These are phyloP conservation scores for Melastoma candidum DNA, from an alignment of 441 rosid genomes.

Conservation along the genomic window DNA sequence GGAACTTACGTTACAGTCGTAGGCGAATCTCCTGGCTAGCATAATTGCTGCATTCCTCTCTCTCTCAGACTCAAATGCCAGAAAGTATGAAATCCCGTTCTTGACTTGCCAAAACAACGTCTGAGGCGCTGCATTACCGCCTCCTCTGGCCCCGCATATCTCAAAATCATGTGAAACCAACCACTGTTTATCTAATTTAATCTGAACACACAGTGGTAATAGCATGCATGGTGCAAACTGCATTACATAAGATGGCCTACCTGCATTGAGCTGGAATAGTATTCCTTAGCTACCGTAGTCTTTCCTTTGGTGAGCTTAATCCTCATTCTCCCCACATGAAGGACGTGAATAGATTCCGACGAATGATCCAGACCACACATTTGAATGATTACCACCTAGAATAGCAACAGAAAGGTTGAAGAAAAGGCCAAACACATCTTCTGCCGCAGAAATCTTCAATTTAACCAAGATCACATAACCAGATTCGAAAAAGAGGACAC, in stretches of 20 bases:
- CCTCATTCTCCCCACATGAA: conserved; percentile 96
- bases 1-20: conserved; percentile 80
- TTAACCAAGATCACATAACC: no score
- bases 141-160: conserved; percentile 98
- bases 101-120: conserved; percentile 89
- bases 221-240: background rate
- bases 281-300: conserved; percentile 64
- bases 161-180: conserved; percentile 13
- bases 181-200: no score
- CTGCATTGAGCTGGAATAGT: conserved; percentile 79
- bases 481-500: no score
- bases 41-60: conserved; percentile 85
- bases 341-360: conserved; percentile 69
- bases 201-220: no score
- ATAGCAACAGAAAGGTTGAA: background rate
- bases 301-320: conserved; percentile 80
- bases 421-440: no score
- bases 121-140: conserved; percentile 93
- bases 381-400: conserved; percentile 75
- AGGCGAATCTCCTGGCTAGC: conserved; percentile 93
- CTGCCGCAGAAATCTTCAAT: no score
- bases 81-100: conserved; percentile 57
- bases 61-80: conserved; percentile 84
- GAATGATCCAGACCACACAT: conserved; percentile 55
- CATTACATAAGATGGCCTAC: conserved; percentile 26